A percentile compares a stretch with the other conserved stretches of the same genome.
Conservation (phyloP, 225 moss, liverwort and hornwort species). For the Pleurozium schreberi region DNA sequence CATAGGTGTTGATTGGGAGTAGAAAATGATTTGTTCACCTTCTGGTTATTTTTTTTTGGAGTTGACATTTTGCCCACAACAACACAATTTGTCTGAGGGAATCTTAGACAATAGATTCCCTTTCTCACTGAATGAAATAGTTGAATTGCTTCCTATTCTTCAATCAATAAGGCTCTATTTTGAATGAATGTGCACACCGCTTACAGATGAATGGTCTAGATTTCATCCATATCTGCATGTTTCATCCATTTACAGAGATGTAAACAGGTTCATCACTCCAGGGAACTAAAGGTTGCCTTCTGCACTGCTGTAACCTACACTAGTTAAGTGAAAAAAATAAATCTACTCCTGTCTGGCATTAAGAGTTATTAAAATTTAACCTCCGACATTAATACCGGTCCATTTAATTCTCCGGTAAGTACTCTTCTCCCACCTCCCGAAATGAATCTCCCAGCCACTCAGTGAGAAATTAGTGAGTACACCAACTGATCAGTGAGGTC, state of each 20-base stretch:
- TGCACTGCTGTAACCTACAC: too few species aligned
- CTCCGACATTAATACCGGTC: background rate
- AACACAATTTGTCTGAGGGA: too few species aligned
- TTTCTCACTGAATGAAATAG: background rate
- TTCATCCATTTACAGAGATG: background rate
- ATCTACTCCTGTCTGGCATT: background rate
- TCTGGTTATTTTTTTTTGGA: fast-evolving
- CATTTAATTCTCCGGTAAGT: background rate
- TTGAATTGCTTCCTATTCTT: background rate
- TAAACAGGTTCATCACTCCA: background rate
- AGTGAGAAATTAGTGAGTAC: background rate
- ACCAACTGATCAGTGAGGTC: background rate
- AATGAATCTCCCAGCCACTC: background rate
- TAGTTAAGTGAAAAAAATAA: background rate
- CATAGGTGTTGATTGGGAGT: background rate
- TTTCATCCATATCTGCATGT: background rate
- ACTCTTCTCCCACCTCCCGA: background rate
- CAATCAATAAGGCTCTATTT: background rate
- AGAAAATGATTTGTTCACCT: background rate
- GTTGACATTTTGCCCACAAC: fast-evolving
- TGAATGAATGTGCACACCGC: background rate
- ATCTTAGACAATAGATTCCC: too few species aligned
- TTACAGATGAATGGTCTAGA: background rate
- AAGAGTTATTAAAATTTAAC: background rate
- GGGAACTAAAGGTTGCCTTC: too few species aligned